Conservation (phyloP, 108 stramenopile genomes). For the Seminavis robusta region DNA sequence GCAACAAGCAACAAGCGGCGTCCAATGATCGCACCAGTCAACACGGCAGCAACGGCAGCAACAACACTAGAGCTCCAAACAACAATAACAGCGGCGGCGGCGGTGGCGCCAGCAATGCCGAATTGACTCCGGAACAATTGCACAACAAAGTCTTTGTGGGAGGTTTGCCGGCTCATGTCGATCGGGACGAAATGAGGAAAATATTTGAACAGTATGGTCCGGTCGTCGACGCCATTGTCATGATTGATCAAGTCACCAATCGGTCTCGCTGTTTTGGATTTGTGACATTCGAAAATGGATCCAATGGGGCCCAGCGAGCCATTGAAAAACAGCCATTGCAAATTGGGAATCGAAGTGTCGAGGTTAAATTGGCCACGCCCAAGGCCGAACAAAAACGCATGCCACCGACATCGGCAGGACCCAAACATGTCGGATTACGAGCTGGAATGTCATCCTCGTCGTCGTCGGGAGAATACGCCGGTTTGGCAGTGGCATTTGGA, state of each 20-base stretch:
- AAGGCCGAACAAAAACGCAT: constrained; percentile 55
- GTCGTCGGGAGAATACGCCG: constrained; percentile 71
- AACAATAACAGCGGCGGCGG: neutral
- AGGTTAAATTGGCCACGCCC: constrained; percentile 86
- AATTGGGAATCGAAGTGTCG: constrained; percentile 72
- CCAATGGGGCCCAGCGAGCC: constrained; percentile 71
- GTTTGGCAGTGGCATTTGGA: constrained; percentile 77
- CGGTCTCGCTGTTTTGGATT: constrained; percentile 89
- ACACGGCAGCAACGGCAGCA: constrained; percentile 3
- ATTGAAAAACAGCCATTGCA: constrained; percentile 73
- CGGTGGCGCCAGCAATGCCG: neutral
- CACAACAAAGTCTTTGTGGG: constrained; percentile 56
- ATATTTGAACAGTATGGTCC: constrained; percentile 84
- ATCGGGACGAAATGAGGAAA: constrained; percentile 75
- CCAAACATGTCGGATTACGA: constrained; percentile 46
- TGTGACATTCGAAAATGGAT: constrained; percentile 84
- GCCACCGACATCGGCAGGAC: constrained; percentile 41
- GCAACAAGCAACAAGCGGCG: neutral
- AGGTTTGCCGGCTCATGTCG: constrained; percentile 71
- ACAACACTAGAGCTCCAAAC: neutral
- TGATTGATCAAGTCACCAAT: constrained; percentile 75
- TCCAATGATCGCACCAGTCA: neutral
- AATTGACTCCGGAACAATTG: constrained; percentile 66
- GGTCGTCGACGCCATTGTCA: constrained; percentile 80
- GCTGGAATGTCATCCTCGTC: constrained; percentile 50